These are phyloP conservation scores for Tolypocladium ovalisporum DNA, from an alignment of 2,329 filamentous ascomycete species.

Conservation along the genomic window DNA sequence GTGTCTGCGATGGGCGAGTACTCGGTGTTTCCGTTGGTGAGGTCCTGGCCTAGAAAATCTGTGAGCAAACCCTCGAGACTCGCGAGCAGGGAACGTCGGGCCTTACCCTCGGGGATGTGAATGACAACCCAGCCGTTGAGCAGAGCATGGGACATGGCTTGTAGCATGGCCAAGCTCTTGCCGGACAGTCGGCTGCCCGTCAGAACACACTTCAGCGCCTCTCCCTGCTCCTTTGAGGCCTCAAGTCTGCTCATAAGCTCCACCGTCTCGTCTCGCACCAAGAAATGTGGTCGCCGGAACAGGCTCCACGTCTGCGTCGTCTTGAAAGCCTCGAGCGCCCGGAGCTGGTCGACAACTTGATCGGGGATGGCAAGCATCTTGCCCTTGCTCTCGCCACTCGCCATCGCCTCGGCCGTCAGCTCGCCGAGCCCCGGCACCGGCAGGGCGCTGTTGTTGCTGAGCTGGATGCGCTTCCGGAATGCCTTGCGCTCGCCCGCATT, in stretches of 20 bases:
- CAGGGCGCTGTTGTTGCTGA: slow-evolving; percentile 90
- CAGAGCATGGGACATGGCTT: slow-evolving; percentile 73
- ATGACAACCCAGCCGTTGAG: slow-evolving; percentile 82
- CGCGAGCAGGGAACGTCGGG: background rate
- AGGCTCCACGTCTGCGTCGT: slow-evolving; percentile 76
- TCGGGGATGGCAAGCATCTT: slow-evolving; percentile 60
- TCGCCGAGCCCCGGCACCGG: slow-evolving; percentile 58
- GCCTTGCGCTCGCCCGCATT: slow-evolving; percentile 75
- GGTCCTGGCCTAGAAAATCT: slow-evolving; percentile 52
- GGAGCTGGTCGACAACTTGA: slow-evolving; percentile 64
- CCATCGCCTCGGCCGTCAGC: slow-evolving; percentile 43
- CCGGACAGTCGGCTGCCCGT: slow-evolving; percentile 65
- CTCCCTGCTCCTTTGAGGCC: slow-evolving; percentile 37
- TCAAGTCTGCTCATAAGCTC: slow-evolving; percentile 56
- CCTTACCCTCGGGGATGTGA: slow-evolving; percentile 78
- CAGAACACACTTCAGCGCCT: slow-evolving; percentile 54
- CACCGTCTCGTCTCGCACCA: slow-evolving; percentile 71
- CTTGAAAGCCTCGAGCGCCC: slow-evolving; percentile 85
- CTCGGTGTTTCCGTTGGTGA: slow-evolving; percentile 69
- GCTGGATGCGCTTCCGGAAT: slow-evolving; percentile 75
- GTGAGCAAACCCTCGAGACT: background rate
- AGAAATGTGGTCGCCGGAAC: slow-evolving; percentile 69
- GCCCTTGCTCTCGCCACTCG: slow-evolving; percentile 45
- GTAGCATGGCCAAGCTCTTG: slow-evolving; percentile 78
- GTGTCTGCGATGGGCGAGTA: slow-evolving; percentile 60